These are phyloP conservation scores for Salix suchowensis DNA, from an alignment of 345 rosid species.

Conservation along the genomic window DNA sequence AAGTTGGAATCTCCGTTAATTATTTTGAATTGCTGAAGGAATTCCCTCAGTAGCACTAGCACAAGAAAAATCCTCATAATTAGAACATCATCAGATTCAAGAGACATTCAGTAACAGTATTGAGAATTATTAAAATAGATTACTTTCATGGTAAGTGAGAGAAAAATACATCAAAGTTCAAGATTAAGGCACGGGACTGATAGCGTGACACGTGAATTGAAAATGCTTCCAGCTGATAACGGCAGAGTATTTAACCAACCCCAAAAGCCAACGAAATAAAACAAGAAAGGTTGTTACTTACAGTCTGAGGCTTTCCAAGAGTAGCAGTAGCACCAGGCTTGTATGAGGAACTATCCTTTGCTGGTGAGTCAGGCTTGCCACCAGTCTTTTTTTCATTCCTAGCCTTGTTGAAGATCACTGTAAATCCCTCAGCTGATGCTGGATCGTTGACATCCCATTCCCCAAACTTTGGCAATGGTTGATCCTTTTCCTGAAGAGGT, in stretches of 20 bases:
- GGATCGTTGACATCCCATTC: slow-evolving; percentile 36
- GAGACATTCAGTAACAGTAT: not conserved
- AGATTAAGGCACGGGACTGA: not conserved
- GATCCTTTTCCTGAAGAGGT: slow-evolving; percentile 19
- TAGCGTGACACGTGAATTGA: not conserved
- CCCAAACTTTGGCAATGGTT: slow-evolving; percentile 33
- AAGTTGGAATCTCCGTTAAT: not conserved
- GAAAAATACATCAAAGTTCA: not conserved
- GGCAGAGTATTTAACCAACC: not conserved
- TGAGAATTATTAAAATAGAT: not conserved
- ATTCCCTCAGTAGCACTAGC: not conserved
- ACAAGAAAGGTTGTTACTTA: slow-evolving; percentile 30
- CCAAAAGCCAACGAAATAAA: slow-evolving; percentile 4
- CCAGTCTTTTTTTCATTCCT: slow-evolving; percentile 28
- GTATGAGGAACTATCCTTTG: slow-evolving; percentile 28
- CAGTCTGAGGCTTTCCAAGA: slow-evolving; percentile 59
- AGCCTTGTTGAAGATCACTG: slow-evolving; percentile 31
- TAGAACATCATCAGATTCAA: not conserved
- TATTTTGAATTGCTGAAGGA: not conserved
- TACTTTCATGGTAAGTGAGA: not conserved
- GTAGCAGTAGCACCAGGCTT: slow-evolving; percentile 30
- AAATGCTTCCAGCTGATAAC: not conserved
- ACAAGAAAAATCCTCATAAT: not conserved
- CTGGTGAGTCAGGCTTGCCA: slow-evolving; percentile 32
- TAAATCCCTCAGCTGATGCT: slow-evolving; percentile 30